These are phyloP conservation scores for Vaccinium myrtillus DNA, from an alignment of 148 eudicot genomes.

Conservation along the genomic window DNA sequence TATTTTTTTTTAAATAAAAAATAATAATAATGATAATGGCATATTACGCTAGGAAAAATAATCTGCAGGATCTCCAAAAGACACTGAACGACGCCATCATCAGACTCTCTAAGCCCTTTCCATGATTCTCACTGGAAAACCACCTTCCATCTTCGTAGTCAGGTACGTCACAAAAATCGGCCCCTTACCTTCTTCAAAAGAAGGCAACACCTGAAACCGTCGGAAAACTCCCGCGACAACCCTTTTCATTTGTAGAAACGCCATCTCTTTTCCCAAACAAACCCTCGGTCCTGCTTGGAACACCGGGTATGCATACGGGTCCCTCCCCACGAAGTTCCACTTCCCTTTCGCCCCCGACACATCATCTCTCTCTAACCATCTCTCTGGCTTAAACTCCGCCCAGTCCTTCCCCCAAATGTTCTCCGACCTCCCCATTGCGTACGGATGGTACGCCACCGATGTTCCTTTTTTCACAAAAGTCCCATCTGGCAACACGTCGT, in stretches of 20 bases:
- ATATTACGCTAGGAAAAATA: no score
- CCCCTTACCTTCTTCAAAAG: not conserved
- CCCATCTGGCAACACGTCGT: slow-evolving; percentile 26
- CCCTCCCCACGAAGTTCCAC: slow-evolving; percentile 16
- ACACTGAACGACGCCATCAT: no score
- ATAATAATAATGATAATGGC: no score
- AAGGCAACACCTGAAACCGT: slow-evolving; percentile 22
- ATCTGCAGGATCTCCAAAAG: no score
- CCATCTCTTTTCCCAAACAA: slow-evolving; percentile 37
- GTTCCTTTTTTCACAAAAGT: slow-evolving; percentile 19
- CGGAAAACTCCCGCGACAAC: slow-evolving; percentile 20
- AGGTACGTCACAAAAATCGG: slow-evolving; percentile 20
- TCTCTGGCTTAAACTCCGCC: slow-evolving; percentile 21
- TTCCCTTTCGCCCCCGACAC: not conserved
- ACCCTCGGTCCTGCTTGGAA: slow-evolving; percentile 34
- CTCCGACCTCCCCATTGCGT: slow-evolving; percentile 32
- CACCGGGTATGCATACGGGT: slow-evolving; percentile 23
- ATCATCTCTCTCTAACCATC: slow-evolving; percentile 19
- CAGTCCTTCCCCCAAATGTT: slow-evolving; percentile 28
- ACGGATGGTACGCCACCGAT: slow-evolving; percentile 17
- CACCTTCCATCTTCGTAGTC: slow-evolving; percentile 30
- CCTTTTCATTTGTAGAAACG: slow-evolving; percentile 32
- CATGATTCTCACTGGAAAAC: slow-evolving; percentile 20
- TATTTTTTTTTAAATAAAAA: no score
- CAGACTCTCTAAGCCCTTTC: not conserved